These are phyloP conservation scores for Fusarium buxicola DNA, from an alignment of 2,329 filamentous ascomycete genomes.

Conservation along the genomic window DNA sequence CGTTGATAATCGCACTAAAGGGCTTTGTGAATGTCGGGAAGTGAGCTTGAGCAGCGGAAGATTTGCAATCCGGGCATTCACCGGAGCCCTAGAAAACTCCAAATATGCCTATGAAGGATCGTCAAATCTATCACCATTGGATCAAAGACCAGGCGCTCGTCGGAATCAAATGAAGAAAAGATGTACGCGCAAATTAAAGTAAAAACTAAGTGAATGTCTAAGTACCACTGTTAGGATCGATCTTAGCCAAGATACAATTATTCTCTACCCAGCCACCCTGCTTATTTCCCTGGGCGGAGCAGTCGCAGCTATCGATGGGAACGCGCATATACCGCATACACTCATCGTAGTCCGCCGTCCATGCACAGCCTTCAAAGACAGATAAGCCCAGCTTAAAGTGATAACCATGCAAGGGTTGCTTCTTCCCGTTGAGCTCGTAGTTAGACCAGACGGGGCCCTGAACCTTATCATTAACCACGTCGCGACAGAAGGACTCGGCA, in stretches of 20 bases:
- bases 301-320: slow-evolving; percentile 44
- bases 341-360: slow-evolving; percentile 25
- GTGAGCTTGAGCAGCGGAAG: too few relatives aligned
- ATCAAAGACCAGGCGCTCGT: too few relatives aligned
- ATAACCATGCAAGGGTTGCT: slow-evolving; percentile 12
- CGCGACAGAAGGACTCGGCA: slow-evolving; percentile 29
- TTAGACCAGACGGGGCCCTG: slow-evolving; percentile 15
- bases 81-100: too few relatives aligned
- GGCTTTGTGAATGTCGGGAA: too few relatives aligned
- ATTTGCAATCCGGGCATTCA: too few relatives aligned
- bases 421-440: slow-evolving; percentile 20
- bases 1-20: too few relatives aligned
- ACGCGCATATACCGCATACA: slow-evolving; percentile 44
- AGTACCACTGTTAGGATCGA: neutral
- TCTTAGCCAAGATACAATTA: slow-evolving; percentile 17
- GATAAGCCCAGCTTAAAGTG: slow-evolving; percentile 23
- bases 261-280: slow-evolving; percentile 40
- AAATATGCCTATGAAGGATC: too few relatives aligned
- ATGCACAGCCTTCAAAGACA: slow-evolving; percentile 33
- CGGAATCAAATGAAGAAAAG: too few relatives aligned
- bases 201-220: too few relatives aligned
- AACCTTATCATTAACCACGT: slow-evolving; percentile 2
- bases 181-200: too few relatives aligned
- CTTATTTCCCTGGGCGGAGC: slow-evolving; percentile 34
- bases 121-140: too few relatives aligned